Evolutionary conservation across 345 rosid genomes (phyloP).

Genomic region (Moricandia moricandioides): DNA sequence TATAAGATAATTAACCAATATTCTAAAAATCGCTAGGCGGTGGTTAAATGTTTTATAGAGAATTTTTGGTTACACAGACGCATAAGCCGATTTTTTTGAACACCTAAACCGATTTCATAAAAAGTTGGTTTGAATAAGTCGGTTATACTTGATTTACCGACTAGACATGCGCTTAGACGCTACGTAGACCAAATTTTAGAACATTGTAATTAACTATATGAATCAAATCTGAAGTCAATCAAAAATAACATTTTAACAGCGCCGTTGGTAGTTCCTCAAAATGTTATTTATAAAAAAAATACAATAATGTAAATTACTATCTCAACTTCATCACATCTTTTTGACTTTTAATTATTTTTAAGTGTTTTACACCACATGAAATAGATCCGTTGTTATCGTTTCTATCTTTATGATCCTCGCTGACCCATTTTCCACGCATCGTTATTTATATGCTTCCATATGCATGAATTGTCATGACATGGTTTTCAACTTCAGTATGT

Average conservation of each 20-base stretch:
- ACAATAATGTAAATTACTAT: background rate
- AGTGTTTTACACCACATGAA: slow-evolving; percentile 33
- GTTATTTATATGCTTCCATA: slow-evolving; percentile 25
- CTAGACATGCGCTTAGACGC: too few species aligned
- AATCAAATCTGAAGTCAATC: background rate
- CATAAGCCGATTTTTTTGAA: too few species aligned
- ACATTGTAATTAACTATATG: too few species aligned
- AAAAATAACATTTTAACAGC: background rate
- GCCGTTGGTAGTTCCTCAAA: background rate
- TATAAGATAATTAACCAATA: too few species aligned
- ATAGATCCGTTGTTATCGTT: slow-evolving; percentile 40
- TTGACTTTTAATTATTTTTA: slow-evolving; percentile 17
- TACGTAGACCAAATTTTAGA: too few species aligned
- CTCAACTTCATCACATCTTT: slow-evolving; percentile 12
- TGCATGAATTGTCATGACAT: slow-evolving; percentile 19
- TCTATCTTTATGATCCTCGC: slow-evolving; percentile 35
- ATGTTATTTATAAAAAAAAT: background rate
- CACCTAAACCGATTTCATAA: too few species aligned
- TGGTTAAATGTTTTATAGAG: too few species aligned
- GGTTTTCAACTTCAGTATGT: background rate
- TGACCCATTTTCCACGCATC: slow-evolving; percentile 33
- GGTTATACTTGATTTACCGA: too few species aligned
- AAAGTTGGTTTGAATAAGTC: too few species aligned
- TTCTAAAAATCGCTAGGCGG: too few species aligned
- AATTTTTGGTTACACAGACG: too few species aligned